These are phyloP conservation scores for Passalora sequoiae DNA, from an alignment of 2,329 filamentous ascomycete genomes.

Conservation along the genomic window DNA sequence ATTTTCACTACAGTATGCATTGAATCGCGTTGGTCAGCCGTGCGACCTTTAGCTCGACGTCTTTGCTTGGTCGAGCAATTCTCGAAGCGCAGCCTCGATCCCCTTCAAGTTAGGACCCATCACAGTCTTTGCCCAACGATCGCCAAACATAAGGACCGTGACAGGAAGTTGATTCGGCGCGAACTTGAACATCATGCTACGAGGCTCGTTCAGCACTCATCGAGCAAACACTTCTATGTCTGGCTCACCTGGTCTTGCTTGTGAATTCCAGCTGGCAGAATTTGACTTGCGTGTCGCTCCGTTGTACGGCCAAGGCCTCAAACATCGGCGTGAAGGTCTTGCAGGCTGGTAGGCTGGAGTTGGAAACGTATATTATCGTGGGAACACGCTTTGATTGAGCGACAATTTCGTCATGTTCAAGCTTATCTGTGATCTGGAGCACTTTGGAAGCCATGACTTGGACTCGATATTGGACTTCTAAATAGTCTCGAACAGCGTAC, in stretches of 20 bases:
- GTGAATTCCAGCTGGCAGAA: conserved; percentile 19
- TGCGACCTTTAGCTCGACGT: not conserved
- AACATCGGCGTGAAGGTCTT: conserved; percentile 17
- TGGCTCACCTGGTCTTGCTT: conserved; percentile 10
- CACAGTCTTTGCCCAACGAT: conserved; percentile 20
- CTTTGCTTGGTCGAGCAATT: conserved; percentile 7
- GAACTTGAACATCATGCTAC: conserved; percentile 21
- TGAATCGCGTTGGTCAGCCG: no score
- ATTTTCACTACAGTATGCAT: no score
- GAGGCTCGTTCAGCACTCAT: not conserved
- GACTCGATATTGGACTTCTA: no score
- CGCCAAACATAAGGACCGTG: conserved; percentile 17
- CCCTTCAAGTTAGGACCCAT: conserved; percentile 15
- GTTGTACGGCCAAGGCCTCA: conserved; percentile 12
- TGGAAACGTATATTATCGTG: conserved; percentile 44
- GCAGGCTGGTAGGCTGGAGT: conserved; percentile 18
- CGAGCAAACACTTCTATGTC: no score
- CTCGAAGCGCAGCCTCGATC: conserved; percentile 10
- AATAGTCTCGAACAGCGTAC: no score
- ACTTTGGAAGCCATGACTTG: conserved; percentile 7
- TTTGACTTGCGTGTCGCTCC: conserved; percentile 6
- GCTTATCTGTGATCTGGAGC: conserved; percentile 13
- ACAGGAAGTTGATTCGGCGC: conserved; percentile 23
- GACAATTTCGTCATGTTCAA: conserved; percentile 20
- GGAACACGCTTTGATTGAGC: conserved; percentile 22